phyloP scores from a whole-genome alignment of 2,329 filamentous ascomycete genomes.

The Pseudocercospora crystallina region DNA sequence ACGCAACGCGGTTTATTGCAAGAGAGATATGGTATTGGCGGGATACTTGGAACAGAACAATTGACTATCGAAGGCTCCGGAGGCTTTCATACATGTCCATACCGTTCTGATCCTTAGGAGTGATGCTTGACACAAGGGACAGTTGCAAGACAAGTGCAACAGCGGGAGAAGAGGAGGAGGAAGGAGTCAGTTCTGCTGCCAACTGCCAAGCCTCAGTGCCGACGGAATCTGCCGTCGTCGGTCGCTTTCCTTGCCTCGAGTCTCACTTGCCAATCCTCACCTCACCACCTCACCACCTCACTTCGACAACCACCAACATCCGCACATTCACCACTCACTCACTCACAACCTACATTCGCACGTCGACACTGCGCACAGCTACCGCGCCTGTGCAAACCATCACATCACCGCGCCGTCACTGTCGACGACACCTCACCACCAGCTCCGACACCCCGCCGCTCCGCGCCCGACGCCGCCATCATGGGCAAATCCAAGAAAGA shows the following conservation, averaged over 20 bases:
- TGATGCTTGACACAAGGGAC: no score
- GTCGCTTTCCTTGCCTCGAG: background rate
- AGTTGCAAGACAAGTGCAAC: no score
- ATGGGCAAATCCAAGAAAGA: slow-evolving; percentile 60
- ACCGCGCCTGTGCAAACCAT: background rate
- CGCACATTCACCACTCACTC: background rate
- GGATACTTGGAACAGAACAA: no score
- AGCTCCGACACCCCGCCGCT: background rate
- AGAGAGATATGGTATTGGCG: no score
- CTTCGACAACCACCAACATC: background rate
- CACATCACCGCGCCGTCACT: background rate
- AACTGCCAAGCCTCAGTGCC: background rate
- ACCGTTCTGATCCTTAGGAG: no score
- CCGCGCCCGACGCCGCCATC: background rate
- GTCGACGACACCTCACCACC: background rate
- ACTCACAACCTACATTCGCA: background rate
- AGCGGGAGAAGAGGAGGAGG: no score
- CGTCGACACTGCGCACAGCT: background rate
- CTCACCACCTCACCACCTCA: background rate
- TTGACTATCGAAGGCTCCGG: background rate
- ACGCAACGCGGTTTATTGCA: no score
- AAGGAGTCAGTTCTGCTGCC: background rate
- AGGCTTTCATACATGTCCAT: background rate
- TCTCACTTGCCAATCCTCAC: background rate
- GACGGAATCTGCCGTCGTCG: background rate